Conservation (phyloP, 768 basidiomycete species). For the Kwoniella europaea region DNA sequence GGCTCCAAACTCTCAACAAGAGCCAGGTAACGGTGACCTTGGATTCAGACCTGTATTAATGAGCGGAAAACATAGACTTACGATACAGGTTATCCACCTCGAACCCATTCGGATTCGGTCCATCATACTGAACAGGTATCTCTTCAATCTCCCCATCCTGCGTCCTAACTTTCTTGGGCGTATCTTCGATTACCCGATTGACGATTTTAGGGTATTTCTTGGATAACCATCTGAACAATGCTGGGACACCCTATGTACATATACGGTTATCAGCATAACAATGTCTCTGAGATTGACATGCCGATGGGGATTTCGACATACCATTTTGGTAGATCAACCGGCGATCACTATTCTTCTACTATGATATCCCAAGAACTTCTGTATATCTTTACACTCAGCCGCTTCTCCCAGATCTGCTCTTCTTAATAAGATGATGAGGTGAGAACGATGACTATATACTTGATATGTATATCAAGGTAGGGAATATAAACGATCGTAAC, state of each 20-base stretch:
- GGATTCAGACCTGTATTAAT: neutral
- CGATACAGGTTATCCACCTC: conserved; percentile 95
- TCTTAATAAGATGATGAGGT: too few species aligned
- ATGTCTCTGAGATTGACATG: too few species aligned
- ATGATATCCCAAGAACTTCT: neutral
- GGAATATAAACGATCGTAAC: neutral
- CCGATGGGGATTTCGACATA: neutral
- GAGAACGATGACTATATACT: too few species aligned
- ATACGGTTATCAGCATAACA: neutral
- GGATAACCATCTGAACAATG: conserved; percentile 96
- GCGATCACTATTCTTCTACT: neutral
- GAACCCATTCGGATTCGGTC: conserved; percentile 88
- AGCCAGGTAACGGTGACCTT: too few species aligned
- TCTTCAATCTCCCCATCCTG: conserved; percentile 69
- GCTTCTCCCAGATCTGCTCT: neutral
- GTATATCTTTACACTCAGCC: neutral
- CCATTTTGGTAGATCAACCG: conserved; percentile 3
- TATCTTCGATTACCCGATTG: conserved; percentile 75
- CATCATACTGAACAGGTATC: conserved; percentile 71
- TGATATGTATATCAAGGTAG: neutral
- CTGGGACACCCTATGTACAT: conserved; percentile 86
- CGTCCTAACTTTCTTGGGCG: conserved; percentile 68
- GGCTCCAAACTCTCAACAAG: too few species aligned
- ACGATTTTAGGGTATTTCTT: conserved; percentile 97
- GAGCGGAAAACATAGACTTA: conserved; percentile 23